Percentiles rank a stretch among this genome's conserved stretches.
phyloP scores from a whole-genome alignment of 352 stramenopile genomes.

The Elongisporangium undulatum region DNA sequence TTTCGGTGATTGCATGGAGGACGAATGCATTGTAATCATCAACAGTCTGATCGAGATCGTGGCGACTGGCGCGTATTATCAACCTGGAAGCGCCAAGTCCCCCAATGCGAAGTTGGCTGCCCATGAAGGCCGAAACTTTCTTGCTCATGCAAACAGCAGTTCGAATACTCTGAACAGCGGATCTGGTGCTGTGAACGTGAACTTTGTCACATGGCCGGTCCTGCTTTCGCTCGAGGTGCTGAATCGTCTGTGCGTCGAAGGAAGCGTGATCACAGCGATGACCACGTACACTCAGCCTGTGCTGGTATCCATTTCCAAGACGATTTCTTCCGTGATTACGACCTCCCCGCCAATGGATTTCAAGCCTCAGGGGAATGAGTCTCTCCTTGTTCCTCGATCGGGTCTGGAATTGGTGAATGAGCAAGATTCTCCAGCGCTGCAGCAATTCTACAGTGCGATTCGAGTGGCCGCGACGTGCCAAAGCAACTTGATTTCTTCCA shows the following conservation, averaged over 20 bases:
- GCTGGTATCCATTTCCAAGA: constrained; percentile 51
- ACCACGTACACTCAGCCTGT: constrained; percentile 51
- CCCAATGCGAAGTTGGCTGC: constrained; percentile 45
- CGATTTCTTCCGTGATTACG: constrained; percentile 72
- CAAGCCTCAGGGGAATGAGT: constrained; percentile 31
- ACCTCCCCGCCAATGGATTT: constrained; percentile 77
- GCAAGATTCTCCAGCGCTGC: constrained; percentile 66
- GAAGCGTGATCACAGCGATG: constrained; percentile 66
- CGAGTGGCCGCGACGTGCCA: constrained; percentile 69
- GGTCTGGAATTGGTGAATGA: constrained; percentile 82
- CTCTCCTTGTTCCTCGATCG: constrained; percentile 37
- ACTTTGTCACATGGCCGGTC: constrained; percentile 83
- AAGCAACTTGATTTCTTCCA: constrained; percentile 67
- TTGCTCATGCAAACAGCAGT: constrained; percentile 27
- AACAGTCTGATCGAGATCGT: constrained; percentile 71
- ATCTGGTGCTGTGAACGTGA: constrained; percentile 40
- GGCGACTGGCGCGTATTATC: constrained; percentile 67
- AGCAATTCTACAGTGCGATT: constrained; percentile 79
- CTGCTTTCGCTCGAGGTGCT: constrained; percentile 79
- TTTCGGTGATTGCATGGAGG: constrained; percentile 61
- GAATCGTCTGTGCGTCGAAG: constrained; percentile 64
- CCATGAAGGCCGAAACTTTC: constrained; percentile 66
- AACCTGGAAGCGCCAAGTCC: constrained; percentile 42
- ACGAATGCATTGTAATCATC: constrained; percentile 65
- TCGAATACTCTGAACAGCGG: constrained; percentile 18